phyloP scores from a whole-genome alignment of 2,329 filamentous ascomycete species.

The Exophiala oligosperma region DNA sequence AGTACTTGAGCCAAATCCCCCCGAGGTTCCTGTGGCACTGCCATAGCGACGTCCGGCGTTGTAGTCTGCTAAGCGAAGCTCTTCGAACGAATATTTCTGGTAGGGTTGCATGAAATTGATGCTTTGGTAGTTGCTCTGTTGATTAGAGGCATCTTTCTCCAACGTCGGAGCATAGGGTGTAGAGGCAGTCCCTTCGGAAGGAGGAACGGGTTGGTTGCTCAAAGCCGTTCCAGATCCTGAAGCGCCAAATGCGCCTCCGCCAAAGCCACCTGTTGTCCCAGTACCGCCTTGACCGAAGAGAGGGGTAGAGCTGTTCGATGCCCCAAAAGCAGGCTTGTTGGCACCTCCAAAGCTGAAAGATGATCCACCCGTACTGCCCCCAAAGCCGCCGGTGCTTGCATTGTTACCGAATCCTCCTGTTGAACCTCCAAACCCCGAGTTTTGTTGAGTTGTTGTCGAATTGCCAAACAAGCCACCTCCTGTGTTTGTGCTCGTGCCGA shows the following conservation, averaged over 20 bases:
- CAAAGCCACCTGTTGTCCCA: slow-evolving; percentile 37
- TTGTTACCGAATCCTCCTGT: slow-evolving; percentile 25
- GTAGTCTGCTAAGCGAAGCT: slow-evolving; percentile 83
- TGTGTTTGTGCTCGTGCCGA: slow-evolving; percentile 26
- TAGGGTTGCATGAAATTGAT: slow-evolving; percentile 51
- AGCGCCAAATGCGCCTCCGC: slow-evolving; percentile 38
- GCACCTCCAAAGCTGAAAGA: slow-evolving; percentile 47
- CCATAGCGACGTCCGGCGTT: slow-evolving; percentile 80
- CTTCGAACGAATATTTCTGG: slow-evolving; percentile 86
- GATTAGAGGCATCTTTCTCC: slow-evolving; percentile 45
- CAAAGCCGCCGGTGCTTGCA: slow-evolving; percentile 24
- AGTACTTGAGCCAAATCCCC: slow-evolving; percentile 71
- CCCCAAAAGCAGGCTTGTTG: slow-evolving; percentile 50
- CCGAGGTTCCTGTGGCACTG: slow-evolving; percentile 75
- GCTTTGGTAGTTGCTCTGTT: slow-evolving; percentile 48
- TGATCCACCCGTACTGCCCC: slow-evolving; percentile 33
- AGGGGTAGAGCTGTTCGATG: slow-evolving; percentile 24
- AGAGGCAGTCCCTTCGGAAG: slow-evolving; percentile 46
- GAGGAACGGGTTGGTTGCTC: slow-evolving; percentile 37
- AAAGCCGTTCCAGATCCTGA: slow-evolving; percentile 44
- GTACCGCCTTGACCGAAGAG: slow-evolving; percentile 28
- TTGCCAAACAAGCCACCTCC: slow-evolving; percentile 27
- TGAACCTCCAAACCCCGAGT: slow-evolving; percentile 22
- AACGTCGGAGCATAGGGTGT: slow-evolving; percentile 46
- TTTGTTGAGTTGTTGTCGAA: slow-evolving; percentile 15